Evolutionary conservation across 768 basidiomycete genomes (phyloP).

Genomic region (Suillus subaureus): DNA sequence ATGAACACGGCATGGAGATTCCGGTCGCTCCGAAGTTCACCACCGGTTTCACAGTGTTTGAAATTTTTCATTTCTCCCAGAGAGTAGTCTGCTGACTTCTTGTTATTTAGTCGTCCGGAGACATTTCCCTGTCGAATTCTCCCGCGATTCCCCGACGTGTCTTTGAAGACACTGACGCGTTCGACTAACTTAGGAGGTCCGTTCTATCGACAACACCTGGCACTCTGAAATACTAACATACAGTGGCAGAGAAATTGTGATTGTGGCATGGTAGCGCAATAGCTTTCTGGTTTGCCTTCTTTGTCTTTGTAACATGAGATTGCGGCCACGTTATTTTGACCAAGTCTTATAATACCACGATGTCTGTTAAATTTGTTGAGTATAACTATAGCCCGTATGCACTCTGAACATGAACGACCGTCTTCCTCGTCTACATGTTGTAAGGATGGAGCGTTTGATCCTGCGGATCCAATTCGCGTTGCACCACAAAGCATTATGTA

Average conservation of each 20-base stretch:
- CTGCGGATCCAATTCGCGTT: no score
- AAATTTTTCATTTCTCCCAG: not conserved
- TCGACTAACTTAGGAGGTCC: not conserved
- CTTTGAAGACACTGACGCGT: not conserved
- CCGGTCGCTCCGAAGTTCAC: not conserved
- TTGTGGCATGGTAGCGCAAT: not conserved
- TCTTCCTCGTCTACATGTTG: not conserved
- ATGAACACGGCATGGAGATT: not conserved
- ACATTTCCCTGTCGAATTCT: not conserved
- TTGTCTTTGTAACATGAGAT: not conserved
- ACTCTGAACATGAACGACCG: not conserved
- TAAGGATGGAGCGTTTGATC: no score
- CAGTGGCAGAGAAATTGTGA: not conserved
- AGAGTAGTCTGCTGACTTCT: not conserved
- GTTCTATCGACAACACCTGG: not conserved
- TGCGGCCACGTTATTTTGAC: conserved; percentile 43
- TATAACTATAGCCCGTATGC: not conserved
- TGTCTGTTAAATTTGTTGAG: not conserved
- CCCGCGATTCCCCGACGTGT: not conserved
- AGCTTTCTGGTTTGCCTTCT: not conserved
- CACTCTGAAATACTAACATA: not conserved
- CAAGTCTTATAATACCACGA: conserved; percentile 17
- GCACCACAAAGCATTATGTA: not conserved
- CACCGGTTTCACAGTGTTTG: not conserved
- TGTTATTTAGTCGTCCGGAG: not conserved